phyloP scores from a whole-genome alignment of 805 yeast species.

The Aciculoconidium aculeatum region DNA sequence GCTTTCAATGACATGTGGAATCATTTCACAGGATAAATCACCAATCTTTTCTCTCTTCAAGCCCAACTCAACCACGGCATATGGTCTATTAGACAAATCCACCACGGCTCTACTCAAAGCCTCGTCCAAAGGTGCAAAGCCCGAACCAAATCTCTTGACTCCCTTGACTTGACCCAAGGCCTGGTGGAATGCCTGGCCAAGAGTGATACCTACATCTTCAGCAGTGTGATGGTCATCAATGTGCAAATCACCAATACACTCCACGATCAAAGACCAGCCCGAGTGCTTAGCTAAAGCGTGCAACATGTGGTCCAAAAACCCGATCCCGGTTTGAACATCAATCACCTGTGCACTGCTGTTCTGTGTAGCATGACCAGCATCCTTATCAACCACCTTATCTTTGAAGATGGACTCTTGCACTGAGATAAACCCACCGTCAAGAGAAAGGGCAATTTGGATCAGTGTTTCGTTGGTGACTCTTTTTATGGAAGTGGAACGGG shows the following conservation, averaged over 20 bases:
- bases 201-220: constrained; percentile 90
- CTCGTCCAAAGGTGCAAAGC: constrained; percentile 95
- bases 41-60: constrained; percentile 91
- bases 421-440: constrained; percentile 79
- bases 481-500: constrained; percentile 41
- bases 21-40: constrained; percentile 89
- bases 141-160: constrained; percentile 86
- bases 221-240: constrained; percentile 97
- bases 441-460: constrained; percentile 74
- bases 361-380: constrained; percentile 58
- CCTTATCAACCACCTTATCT: constrained; percentile 18
- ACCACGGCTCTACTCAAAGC: constrained; percentile 95
- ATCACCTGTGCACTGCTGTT: constrained; percentile 66
- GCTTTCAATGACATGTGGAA: constrained; percentile 93
- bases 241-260: constrained; percentile 89
- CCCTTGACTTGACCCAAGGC: constrained; percentile 90
- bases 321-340: constrained; percentile 83
- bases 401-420: constrained; percentile 55
- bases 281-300: constrained; percentile 96
- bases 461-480: constrained; percentile 91
- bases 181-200: constrained; percentile 82
- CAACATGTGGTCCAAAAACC: constrained; percentile 94
- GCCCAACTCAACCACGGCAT: constrained; percentile 83
- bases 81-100: constrained; percentile 90
- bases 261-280: constrained; percentile 89